Evolutionary conservation across 176 grass and related monocot genomes (phyloP).

Genomic region (maize (Zea mays)): DNA sequence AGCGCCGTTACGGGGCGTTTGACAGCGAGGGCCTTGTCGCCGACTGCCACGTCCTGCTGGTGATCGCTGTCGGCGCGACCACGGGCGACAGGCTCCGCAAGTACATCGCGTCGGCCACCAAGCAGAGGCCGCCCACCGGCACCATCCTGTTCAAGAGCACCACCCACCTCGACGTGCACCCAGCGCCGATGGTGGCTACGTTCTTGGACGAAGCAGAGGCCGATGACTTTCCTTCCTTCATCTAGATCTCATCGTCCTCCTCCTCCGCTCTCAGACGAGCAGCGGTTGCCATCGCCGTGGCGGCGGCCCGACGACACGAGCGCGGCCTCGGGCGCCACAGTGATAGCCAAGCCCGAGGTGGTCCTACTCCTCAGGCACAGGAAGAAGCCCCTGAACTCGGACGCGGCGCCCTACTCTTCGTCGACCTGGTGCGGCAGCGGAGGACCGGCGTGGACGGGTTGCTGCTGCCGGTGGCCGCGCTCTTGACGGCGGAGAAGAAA

Average conservation of each 20-base stretch:
- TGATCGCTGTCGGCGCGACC: constrained; percentile 64
- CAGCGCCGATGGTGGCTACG: constrained; percentile 81
- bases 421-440: constrained; percentile 55
- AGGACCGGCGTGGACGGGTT: constrained; percentile 38
- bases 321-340: constrained; percentile 54
- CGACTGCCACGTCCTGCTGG: constrained; percentile 84
- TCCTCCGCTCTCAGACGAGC: too few relatives aligned
- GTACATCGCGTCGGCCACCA: constrained; percentile 63
- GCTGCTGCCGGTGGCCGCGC: constrained; percentile 31
- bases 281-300: constrained; percentile 33
- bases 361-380: not conserved
- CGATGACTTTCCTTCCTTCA: too few relatives aligned
- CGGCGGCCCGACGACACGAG: constrained; percentile 58
- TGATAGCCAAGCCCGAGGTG: constrained; percentile 43
- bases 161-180: constrained; percentile 70
- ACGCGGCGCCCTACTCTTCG: not conserved
- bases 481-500: constrained; percentile 67
- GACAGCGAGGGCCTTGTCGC: constrained; percentile 89
- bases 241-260: too few relatives aligned
- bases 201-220: constrained; percentile 48
- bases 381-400: constrained; percentile 56
- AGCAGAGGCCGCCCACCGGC: constrained; percentile 56
- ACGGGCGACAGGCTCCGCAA: constrained; percentile 64
- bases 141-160: constrained; percentile 82
- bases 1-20: constrained; percentile 52